Conservation (phyloP, 495 filamentous ascomycete species). For the Hyaloscypha hepaticicola region DNA sequence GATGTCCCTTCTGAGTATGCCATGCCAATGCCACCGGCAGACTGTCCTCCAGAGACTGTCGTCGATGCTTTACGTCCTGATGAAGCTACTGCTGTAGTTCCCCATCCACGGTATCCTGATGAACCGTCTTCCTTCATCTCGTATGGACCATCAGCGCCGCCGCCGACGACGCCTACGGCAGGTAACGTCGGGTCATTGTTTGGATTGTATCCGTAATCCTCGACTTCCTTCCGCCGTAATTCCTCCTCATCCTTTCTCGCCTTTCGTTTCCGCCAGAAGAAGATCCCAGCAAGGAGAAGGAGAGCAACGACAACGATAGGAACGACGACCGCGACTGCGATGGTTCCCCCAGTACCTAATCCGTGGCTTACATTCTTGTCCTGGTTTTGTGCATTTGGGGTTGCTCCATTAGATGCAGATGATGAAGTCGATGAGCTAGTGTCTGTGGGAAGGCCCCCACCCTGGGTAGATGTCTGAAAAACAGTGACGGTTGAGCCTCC, state of each 20-base stretch:
- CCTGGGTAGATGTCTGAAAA: conserved; percentile 21
- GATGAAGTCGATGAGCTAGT: conserved; percentile 31
- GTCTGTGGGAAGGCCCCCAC: conserved; percentile 1
- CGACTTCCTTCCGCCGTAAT: conserved; percentile 86
- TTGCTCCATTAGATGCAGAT: conserved; percentile 27
- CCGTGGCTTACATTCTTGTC: conserved; percentile 35
- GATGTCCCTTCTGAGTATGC: conserved; percentile 78
- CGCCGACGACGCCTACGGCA: conserved; percentile 49
- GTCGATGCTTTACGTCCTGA: conserved; percentile 85
- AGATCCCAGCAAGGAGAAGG: conserved; percentile 71
- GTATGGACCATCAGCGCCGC: conserved; percentile 51
- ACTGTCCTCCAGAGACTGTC: conserved; percentile 76
- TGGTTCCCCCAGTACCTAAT: conserved; percentile 63
- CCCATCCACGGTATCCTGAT: conserved; percentile 92
- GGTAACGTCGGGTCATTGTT: conserved; percentile 88
- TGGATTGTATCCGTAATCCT: conserved; percentile 95
- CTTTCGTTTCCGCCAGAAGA: conserved; percentile 85
- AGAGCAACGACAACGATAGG: conserved; percentile 87
- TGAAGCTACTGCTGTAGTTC: conserved; percentile 66
- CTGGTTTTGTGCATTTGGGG: conserved; percentile 29
- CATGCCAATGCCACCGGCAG: conserved; percentile 53
- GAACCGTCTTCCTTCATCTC: conserved; percentile 67
- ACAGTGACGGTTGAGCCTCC: conserved; percentile 16
- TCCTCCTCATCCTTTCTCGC: conserved; percentile 82
- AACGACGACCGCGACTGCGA: conserved; percentile 91